A percentile compares a stretch with the other conserved stretches of the same genome.
phyloP scores from a whole-genome alignment of 2,329 filamentous ascomycete species.

The Sporothrix inflata region DNA sequence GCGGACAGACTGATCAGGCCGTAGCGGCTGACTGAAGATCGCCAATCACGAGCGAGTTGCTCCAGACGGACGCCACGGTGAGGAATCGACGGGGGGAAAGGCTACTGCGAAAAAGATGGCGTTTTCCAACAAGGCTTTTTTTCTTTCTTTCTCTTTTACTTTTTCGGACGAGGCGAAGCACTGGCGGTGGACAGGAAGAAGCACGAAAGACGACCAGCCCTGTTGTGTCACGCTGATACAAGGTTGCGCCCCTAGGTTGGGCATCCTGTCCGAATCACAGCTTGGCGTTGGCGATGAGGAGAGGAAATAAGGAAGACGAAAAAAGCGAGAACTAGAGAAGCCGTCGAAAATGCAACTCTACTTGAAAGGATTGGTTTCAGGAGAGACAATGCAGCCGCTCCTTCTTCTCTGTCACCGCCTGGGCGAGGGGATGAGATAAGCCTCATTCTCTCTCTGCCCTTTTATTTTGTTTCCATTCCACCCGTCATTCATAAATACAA shows the following conservation, averaged over 20 bases:
- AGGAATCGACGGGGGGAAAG: not conserved
- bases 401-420: not conserved
- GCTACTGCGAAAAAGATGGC: not conserved
- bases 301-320: no score
- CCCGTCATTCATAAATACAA: not conserved
- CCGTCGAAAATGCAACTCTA: not conserved
- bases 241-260: not conserved
- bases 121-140: not conserved
- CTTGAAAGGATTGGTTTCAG: conserved; percentile 6
- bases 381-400: not conserved
- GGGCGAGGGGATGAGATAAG: not conserved
- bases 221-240: conserved; percentile 1
- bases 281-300: not conserved
- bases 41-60: not conserved
- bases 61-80: conserved; percentile 1
- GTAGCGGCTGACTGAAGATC: not conserved
- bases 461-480: not conserved
- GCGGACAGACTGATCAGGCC: conserved; percentile 23
- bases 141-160: not conserved
- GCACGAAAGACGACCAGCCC: not conserved
- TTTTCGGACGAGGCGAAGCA: conserved; percentile 19
- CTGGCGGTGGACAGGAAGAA: not conserved
- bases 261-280: conserved; percentile 19
- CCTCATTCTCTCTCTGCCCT: no score
- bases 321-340: not conserved